Evolutionary conservation across 2,329 filamentous ascomycete species (phyloP), one percentile per base, ranked within the genome.

Genomic region (Shiraia sp.): DNA sequence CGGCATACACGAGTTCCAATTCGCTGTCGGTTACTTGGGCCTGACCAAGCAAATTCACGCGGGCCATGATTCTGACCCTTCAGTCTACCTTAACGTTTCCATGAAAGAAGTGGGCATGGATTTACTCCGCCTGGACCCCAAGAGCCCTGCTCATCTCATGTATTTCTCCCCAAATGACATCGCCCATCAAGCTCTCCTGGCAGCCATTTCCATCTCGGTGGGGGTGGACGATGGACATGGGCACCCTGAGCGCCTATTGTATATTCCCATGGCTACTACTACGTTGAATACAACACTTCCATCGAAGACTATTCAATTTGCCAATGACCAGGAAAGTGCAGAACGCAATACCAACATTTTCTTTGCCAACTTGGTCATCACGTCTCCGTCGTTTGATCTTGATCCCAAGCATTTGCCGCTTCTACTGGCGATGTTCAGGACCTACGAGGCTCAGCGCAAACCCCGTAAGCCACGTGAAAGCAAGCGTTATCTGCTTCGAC

Each of bases 101-200:
- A 95, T 96, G 81, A 97, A 99, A 68, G 95, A 99, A 66, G 83
- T 99, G 29, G 92, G 92, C 46, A 81, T 99, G 63, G 93, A 99
- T 63, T 75, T 99, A 28, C 86, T 97, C 65, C 85, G 92, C 15
- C 79, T 99, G 40, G 92, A 99, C 65, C 86, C 89, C 29, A 92
- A 89, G 59, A 96, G 91, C 12, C 90, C 93, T 1, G 90, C 92
- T 0, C 93, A 99, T 75, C 85, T 93, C 50, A 99, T 97, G 93
- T 97, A 99, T 70, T 99, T 99, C 64, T 88, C 91, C 2, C 83
- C 87, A 15, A 86, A 90, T 48, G 93, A 96, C 64, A 85, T 96
- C 59, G 93, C 93, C 10, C 93, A 99, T 67, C 92, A 99, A 75
- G 93, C 91, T 9, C 78, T 99, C 25, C 80, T 93, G 15, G 93